Percentiles rank a stretch among this genome's conserved stretches.
Evolutionary conservation across 1,284 basidiomycete genomes (phyloP).

Genomic region (Melampsora larici-populina): DNA sequence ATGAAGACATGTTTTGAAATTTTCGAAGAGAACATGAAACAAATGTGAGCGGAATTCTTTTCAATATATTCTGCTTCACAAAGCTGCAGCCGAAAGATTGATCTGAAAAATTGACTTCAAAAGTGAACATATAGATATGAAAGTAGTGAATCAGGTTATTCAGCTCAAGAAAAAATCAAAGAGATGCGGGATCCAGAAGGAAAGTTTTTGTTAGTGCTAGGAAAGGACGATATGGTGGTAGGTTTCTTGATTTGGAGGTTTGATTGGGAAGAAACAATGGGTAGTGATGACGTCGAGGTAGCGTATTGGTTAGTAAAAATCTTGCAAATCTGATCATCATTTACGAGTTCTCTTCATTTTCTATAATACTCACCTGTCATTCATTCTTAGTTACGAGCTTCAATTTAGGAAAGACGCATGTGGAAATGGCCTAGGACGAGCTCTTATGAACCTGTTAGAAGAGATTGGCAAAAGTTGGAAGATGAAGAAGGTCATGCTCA

Average conservation of each 20-base stretch:
- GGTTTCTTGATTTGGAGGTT: constrained; percentile 70
- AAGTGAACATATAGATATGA: constrained; percentile 12
- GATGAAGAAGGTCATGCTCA: constrained; percentile 70
- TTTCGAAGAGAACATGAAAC: constrained; percentile 31
- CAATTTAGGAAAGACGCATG: constrained; percentile 60
- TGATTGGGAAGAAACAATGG: constrained; percentile 59
- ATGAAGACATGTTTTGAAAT: constrained; percentile 21
- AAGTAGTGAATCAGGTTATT: constrained; percentile 58
- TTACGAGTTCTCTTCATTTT: background rate
- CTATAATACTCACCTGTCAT: background rate
- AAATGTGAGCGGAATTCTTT: background rate
- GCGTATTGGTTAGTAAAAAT: constrained; percentile 64
- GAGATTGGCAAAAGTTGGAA: constrained; percentile 59
- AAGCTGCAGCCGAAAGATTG: background rate
- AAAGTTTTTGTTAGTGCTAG: constrained; percentile 59
- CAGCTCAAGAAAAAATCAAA: constrained; percentile 60
- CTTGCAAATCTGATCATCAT: background rate
- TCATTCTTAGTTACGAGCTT: constrained; percentile 65
- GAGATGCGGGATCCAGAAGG: constrained; percentile 64
- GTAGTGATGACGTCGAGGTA: constrained; percentile 58
- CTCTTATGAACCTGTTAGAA: constrained; percentile 59
- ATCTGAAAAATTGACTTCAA: background rate
- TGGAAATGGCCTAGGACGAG: constrained; percentile 62
- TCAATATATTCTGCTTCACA: background rate
- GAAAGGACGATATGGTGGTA: constrained; percentile 50